Evolutionary conservation across 192 early-diverging fungal species (phyloP).

Genomic region (Backusella macrospora): DNA sequence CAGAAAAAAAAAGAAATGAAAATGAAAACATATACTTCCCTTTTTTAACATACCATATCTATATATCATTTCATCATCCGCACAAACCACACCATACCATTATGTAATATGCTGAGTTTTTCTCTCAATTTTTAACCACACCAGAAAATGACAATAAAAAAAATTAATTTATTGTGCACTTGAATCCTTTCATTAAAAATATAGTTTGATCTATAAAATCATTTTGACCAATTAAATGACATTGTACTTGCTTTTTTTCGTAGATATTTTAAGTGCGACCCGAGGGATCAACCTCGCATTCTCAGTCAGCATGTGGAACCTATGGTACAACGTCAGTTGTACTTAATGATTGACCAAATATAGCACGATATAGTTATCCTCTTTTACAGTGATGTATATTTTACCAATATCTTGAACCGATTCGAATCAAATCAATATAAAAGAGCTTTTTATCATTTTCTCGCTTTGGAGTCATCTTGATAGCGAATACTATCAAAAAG

Average conservation of each 20-base stretch:
- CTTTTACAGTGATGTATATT: too few relatives aligned
- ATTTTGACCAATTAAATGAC: background rate
- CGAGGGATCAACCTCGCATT: constrained; percentile 93
- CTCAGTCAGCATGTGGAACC: constrained; percentile 97
- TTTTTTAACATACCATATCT: constrained; percentile 6
- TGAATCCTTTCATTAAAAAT: background rate
- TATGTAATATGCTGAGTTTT: constrained; percentile 13
- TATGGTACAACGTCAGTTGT: constrained; percentile 86
- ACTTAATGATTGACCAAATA: constrained; percentile 92
- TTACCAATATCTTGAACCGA: too few relatives aligned
- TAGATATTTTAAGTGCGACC: constrained; percentile 94
- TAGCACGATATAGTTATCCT: constrained; percentile 67
- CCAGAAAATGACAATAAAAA: constrained; percentile 9
- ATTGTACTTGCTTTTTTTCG: constrained; percentile 12
- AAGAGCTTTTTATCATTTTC: too few relatives aligned
- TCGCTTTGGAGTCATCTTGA: too few relatives aligned
- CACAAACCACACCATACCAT: constrained; percentile 14
- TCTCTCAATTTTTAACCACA: constrained; percentile 1
- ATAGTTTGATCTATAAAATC: constrained; percentile 10
- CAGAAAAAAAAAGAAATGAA: constrained; percentile 11
- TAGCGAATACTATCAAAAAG: too few relatives aligned
- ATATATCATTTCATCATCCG: constrained; percentile 5
- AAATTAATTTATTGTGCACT: constrained; percentile 13
- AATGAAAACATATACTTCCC: background rate
- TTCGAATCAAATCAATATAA: too few relatives aligned